phyloP scores from a whole-genome alignment of 192 early-diverging fungal genomes.

The Dissophora globulifera region DNA sequence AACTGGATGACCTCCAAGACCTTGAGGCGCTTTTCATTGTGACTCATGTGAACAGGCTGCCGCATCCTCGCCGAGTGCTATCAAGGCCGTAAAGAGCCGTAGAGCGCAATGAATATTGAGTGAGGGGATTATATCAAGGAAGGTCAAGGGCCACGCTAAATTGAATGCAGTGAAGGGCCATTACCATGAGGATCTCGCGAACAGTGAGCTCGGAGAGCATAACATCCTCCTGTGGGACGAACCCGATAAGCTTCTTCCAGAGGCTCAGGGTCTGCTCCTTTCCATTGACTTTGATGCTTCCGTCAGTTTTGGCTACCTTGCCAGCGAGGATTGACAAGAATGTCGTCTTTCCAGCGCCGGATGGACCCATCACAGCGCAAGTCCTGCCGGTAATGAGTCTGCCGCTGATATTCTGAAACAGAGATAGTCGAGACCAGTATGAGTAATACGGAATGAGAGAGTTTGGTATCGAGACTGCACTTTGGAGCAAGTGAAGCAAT shows the following conservation, averaged over 20 bases:
- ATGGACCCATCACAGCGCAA: slow-evolving; percentile 70
- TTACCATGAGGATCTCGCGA: slow-evolving; percentile 66
- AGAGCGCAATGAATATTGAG: not conserved
- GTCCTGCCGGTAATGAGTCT: slow-evolving; percentile 60
- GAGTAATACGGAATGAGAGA: no score
- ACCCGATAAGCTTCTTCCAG: slow-evolving; percentile 73
- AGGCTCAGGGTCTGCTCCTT: slow-evolving; percentile 45
- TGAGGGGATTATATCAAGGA: no score
- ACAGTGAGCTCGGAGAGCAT: slow-evolving; percentile 73
- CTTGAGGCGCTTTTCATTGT: slow-evolving; percentile 60
- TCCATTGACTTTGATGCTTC: slow-evolving; percentile 57
- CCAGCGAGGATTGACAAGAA: slow-evolving; percentile 73
- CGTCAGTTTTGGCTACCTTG: slow-evolving; percentile 64
- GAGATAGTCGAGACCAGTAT: no score
- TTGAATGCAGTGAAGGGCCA: no score
- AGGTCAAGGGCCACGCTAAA: no score
- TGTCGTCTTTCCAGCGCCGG: slow-evolving; percentile 72
- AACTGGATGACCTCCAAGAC: slow-evolving; percentile 68
- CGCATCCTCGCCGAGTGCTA: slow-evolving; percentile 75
- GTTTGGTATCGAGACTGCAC: no score
- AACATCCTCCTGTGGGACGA: slow-evolving; percentile 76
- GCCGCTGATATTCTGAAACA: slow-evolving; percentile 68
- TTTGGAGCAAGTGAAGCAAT: no score
- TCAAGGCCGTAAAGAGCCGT: not conserved
- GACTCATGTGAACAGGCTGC: slow-evolving; percentile 56